Percentiles rank a stretch among this genome's conserved stretches.
These are phyloP conservation scores for Xanthoconium stramineum DNA, from an alignment of 768 basidiomycete genomes.

Conservation along the genomic window DNA sequence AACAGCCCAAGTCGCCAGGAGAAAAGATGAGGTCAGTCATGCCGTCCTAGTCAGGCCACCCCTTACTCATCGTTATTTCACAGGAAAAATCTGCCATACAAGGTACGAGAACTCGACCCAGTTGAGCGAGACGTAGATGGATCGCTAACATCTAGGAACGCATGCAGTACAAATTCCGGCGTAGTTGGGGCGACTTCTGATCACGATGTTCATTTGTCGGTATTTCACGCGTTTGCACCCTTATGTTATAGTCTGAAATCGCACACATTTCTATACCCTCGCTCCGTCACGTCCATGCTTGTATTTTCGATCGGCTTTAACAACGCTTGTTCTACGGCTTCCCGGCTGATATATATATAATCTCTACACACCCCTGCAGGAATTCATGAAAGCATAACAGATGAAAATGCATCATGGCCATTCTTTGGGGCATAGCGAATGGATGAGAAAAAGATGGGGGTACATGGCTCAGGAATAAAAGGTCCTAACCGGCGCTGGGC, in stretches of 20 bases:
- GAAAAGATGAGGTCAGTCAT: constrained; percentile 69
- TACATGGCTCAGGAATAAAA: too few relatives aligned
- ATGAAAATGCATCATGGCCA: too few relatives aligned
- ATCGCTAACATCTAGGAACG: constrained; percentile 52
- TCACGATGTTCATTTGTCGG: constrained; percentile 2
- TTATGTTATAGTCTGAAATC: constrained; percentile 11
- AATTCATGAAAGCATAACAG: too few relatives aligned
- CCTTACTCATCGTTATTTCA: constrained; percentile 1
- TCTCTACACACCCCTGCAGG: too few relatives aligned
- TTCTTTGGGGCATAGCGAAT: too few relatives aligned
- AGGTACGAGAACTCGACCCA: constrained; percentile 47
- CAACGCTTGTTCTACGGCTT: neutral
- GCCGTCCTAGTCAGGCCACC: neutral
- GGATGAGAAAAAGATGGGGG: too few relatives aligned
- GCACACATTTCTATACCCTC: constrained; percentile 27
- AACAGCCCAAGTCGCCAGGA: constrained; percentile 62
- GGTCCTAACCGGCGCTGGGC: too few relatives aligned
- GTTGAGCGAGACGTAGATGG: constrained; percentile 21
- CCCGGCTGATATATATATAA: too few relatives aligned
- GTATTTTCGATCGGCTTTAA: neutral
- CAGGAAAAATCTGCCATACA: constrained; percentile 84
- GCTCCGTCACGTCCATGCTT: constrained; percentile 5
- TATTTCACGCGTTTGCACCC: constrained; percentile 5
- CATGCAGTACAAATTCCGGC: constrained; percentile 87
- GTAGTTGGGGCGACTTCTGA: constrained; percentile 86